Percentiles rank a stretch among this genome's conserved stretches.
These are phyloP conservation scores for Gilbertella persicaria DNA, from an alignment of 371 early-diverging fungal genomes.

Conservation along the genomic window DNA sequence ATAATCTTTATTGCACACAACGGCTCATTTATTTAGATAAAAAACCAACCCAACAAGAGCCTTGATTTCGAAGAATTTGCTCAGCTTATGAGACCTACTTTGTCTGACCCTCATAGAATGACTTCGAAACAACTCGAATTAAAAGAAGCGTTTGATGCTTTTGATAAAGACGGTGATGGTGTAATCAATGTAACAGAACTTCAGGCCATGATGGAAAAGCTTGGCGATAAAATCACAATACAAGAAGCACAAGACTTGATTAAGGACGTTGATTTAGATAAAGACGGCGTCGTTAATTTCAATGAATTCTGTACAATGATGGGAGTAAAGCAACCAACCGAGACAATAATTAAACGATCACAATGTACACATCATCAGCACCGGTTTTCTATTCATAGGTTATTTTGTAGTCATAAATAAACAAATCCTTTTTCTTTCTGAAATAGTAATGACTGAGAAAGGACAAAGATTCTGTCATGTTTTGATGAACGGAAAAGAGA, in stretches of 20 bases:
- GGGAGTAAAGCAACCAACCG: slow-evolving; percentile 27
- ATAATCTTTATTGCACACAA: background rate
- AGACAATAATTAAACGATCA: slow-evolving; percentile 6
- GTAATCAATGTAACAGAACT: slow-evolving; percentile 40
- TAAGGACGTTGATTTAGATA: slow-evolving; percentile 40
- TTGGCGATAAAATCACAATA: slow-evolving; percentile 41
- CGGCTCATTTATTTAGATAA: background rate
- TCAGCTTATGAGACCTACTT: slow-evolving; percentile 42
- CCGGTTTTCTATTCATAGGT: slow-evolving; percentile 29
- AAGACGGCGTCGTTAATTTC: slow-evolving; percentile 47
- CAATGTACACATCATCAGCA: slow-evolving; percentile 27
- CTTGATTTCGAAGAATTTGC: slow-evolving; percentile 46
- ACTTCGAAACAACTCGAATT: slow-evolving; percentile 42
- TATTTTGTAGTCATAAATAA: slow-evolving; percentile 34
- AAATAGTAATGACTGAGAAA: too few relatives aligned
- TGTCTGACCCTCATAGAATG: slow-evolving; percentile 31
- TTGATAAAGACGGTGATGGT: slow-evolving; percentile 47
- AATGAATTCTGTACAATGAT: slow-evolving; percentile 46
- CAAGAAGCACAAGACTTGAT: slow-evolving; percentile 42
- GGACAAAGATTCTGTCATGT: too few relatives aligned
- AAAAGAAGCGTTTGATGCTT: slow-evolving; percentile 47
- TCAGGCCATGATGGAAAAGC: slow-evolving; percentile 45
- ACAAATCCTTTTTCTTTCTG: too few relatives aligned
- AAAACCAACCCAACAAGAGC: slow-evolving; percentile 14
- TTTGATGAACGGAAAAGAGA: too few relatives aligned